Conservation (phyloP, 495 filamentous ascomycete genomes). For the Lasiosphaeriaceae sp. region DNA sequence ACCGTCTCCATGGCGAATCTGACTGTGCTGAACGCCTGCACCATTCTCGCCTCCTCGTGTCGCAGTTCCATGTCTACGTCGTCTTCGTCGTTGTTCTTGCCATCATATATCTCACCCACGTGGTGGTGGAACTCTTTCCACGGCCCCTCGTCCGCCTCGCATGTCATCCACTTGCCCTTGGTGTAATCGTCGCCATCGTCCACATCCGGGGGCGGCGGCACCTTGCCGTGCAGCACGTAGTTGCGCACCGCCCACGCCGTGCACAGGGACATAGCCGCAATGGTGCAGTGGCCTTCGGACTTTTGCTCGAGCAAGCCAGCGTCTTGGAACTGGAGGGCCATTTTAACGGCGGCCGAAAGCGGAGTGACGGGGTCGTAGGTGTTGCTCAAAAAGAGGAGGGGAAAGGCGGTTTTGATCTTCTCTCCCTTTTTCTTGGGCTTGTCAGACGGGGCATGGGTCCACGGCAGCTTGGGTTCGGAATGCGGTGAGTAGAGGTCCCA, state of each 20-base stretch:
- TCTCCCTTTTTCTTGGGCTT: neutral
- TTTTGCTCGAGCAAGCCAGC: constrained; percentile 45
- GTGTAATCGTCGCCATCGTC: constrained; percentile 21
- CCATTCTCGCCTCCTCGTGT: no score
- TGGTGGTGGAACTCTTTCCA: constrained; percentile 15
- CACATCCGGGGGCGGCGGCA: constrained; percentile 36
- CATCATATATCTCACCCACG: no score
- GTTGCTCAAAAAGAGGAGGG: constrained; percentile 58
- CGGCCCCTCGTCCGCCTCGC: constrained; percentile 34
- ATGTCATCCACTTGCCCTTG: constrained; percentile 37
- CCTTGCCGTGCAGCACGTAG: constrained; percentile 37
- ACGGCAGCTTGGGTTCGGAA: neutral
- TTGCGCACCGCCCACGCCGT: constrained; percentile 33
- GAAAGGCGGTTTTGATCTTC: constrained; percentile 48
- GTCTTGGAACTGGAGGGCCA: constrained; percentile 44
- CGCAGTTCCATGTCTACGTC: no score
- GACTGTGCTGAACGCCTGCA: no score
- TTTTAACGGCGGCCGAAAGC: constrained; percentile 45
- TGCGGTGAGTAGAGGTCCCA: constrained; percentile 30
- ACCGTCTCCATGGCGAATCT: no score
- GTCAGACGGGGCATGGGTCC: no score
- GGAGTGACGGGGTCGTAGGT: constrained; percentile 59
- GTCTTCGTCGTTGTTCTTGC: no score
- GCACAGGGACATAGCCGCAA: constrained; percentile 36
- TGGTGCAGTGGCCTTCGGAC: constrained; percentile 41